Conservation (phyloP, 805 yeast species). For the Scheffersomyces stipitis region DNA sequence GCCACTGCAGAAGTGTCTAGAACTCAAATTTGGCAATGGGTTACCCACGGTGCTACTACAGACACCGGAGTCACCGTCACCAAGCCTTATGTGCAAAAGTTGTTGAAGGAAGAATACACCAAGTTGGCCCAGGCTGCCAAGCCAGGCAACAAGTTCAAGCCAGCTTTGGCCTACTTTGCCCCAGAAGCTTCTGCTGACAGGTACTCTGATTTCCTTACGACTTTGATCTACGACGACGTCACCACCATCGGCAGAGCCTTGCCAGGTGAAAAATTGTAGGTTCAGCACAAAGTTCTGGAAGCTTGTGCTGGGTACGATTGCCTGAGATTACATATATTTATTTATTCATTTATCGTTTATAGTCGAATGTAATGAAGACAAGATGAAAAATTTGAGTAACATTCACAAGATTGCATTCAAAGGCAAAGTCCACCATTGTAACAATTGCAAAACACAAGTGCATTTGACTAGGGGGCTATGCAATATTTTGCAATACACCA, state of each 20-base stretch:
- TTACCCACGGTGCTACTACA: conserved; percentile 62
- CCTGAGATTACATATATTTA: too few relatives aligned
- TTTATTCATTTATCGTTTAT: too few relatives aligned
- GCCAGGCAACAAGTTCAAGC: conserved; percentile 62
- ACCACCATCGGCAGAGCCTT: conserved; percentile 51
- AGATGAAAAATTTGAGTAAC: too few relatives aligned
- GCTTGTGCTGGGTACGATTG: too few relatives aligned
- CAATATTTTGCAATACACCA: too few relatives aligned
- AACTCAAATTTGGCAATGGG: conserved; percentile 83
- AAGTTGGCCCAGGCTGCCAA: conserved; percentile 49
- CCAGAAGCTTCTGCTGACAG: conserved; percentile 73
- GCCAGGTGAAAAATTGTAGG: conserved; percentile 42
- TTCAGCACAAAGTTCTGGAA: too few relatives aligned
- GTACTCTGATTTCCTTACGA: conserved; percentile 76
- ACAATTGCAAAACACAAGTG: too few relatives aligned
- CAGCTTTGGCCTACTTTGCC: conserved; percentile 69
- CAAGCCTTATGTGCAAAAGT: conserved; percentile 54
- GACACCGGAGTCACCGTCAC: conserved; percentile 61
- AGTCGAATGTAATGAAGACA: too few relatives aligned
- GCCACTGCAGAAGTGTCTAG: conserved; percentile 88
- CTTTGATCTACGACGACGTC: conserved; percentile 71
- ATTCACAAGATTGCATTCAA: too few relatives aligned
- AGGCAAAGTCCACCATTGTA: too few relatives aligned
- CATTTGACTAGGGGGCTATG: too few relatives aligned
- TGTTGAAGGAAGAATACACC: conserved; percentile 62